Evolutionary conservation across 306 rosid genomes (phyloP).

Genomic region (Begonia peltatifolia): DNA sequence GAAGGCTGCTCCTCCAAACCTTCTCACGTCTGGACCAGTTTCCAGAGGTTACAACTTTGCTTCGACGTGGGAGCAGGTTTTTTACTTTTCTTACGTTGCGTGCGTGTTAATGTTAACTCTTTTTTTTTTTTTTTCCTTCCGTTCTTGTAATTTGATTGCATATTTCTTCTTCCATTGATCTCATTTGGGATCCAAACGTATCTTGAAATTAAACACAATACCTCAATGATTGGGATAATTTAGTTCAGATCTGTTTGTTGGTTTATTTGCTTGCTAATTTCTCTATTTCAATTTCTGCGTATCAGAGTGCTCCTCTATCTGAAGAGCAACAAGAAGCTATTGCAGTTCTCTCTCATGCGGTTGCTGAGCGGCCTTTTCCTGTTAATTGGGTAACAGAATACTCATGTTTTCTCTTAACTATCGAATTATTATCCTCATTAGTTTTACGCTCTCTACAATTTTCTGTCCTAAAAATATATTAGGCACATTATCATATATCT

Average conservation of each 20-base stretch:
- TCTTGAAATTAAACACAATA: background rate
- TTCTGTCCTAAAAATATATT: background rate
- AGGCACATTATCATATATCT: conserved; percentile 44
- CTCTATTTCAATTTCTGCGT: conserved; percentile 3
- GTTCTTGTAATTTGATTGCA: no score
- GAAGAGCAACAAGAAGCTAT: conserved; percentile 71
- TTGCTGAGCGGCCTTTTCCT: conserved; percentile 81
- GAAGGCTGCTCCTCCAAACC: conserved; percentile 25
- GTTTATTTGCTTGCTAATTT: background rate
- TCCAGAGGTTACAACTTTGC: conserved; percentile 88
- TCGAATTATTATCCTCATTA: background rate
- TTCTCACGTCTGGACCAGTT: conserved; percentile 67
- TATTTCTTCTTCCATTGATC: no score
- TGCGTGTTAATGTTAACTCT: conserved; percentile 1
- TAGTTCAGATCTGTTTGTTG: conserved; percentile 7
- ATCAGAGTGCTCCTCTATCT: conserved; percentile 72
- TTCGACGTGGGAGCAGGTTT: conserved; percentile 86
- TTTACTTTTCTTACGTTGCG: background rate
- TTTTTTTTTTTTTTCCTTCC: conserved; percentile 11
- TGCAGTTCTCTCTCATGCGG: conserved; percentile 48
- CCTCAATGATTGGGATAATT: background rate
- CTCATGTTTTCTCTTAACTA: background rate
- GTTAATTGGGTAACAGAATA: conserved; percentile 37
- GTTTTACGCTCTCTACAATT: background rate
- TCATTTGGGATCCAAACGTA: background rate